phyloP scores from a whole-genome alignment of 176 grass and related monocot species.

The Tuctoria greenei region DNA sequence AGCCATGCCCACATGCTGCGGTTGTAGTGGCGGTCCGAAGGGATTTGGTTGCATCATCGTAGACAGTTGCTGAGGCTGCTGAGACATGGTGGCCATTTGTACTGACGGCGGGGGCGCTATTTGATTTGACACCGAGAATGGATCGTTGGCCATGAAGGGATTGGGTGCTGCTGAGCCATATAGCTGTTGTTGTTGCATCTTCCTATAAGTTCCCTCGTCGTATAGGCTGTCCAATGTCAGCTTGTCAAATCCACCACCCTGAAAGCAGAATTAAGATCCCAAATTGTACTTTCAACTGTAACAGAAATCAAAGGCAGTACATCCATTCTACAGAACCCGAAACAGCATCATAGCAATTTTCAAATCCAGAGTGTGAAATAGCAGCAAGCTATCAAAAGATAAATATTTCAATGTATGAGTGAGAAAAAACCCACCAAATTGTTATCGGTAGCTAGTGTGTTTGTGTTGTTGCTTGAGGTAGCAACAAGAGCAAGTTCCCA shows the following conservation, averaged over 20 bases:
- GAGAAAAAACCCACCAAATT: slow-evolving; percentile 66
- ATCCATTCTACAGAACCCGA: not conserved
- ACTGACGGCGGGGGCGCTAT: slow-evolving; percentile 63
- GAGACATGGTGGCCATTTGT: slow-evolving; percentile 64
- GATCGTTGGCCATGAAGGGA: slow-evolving; percentile 78
- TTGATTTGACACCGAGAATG: slow-evolving; percentile 62
- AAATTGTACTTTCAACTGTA: not conserved
- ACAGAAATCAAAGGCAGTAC: not conserved
- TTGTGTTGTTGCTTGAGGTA: slow-evolving; percentile 56
- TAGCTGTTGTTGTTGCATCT: slow-evolving; percentile 60
- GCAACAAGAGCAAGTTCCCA: slow-evolving; percentile 98
- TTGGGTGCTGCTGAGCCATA: slow-evolving; percentile 63
- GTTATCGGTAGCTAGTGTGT: slow-evolving; percentile 52
- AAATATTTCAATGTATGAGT: slow-evolving; percentile 31
- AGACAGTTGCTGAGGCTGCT: slow-evolving; percentile 59
- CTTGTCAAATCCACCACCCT: slow-evolving; percentile 84
- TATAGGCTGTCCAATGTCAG: slow-evolving; percentile 72
- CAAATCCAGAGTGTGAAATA: slow-evolving; percentile 14
- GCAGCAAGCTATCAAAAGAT: not conserved
- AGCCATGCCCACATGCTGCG: slow-evolving; percentile 28
- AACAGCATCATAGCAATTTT: not conserved
- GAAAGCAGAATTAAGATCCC: not conserved
- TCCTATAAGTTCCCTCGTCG: slow-evolving; percentile 73
- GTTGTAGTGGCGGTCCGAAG: slow-evolving; percentile 39
- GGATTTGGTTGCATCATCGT: slow-evolving; percentile 63